A percentile compares a stretch with the other conserved stretches of the same genome.
Evolutionary conservation across 805 yeast genomes (phyloP).

Genomic region (Pichia insulana): DNA sequence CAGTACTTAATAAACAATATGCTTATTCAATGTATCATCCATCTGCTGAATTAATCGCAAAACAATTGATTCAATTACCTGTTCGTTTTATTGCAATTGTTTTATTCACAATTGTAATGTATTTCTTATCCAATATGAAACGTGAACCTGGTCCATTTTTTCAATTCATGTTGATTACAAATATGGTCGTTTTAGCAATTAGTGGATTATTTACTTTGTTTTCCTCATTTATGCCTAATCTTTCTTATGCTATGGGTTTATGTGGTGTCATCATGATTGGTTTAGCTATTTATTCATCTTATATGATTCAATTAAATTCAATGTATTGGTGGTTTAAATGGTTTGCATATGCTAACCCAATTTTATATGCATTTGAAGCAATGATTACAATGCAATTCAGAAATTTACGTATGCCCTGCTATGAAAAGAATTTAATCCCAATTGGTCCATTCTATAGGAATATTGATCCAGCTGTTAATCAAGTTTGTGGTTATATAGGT

Average conservation of each 20-base stretch:
- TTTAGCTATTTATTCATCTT: constrained; percentile 54
- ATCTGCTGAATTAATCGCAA: constrained; percentile 55
- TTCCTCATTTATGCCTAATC: constrained; percentile 40
- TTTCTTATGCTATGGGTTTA: constrained; percentile 51
- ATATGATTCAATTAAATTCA: constrained; percentile 47
- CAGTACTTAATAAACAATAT: constrained; percentile 56
- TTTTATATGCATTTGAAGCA: constrained; percentile 42
- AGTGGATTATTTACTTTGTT: constrained; percentile 44
- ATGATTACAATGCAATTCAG: constrained; percentile 51
- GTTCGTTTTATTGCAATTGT: constrained; percentile 42
- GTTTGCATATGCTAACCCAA: constrained; percentile 42
- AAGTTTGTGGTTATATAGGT: constrained; percentile 47
- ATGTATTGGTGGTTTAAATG: constrained; percentile 60
- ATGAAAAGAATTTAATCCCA: constrained; percentile 37
- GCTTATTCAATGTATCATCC: constrained; percentile 55
- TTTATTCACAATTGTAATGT: constrained; percentile 37
- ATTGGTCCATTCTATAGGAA: constrained; percentile 45
- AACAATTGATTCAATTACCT: constrained; percentile 49
- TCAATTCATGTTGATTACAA: constrained; percentile 36
- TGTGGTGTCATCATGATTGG: constrained; percentile 47
- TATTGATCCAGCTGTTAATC: constrained; percentile 27
- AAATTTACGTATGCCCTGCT: constrained; percentile 44
- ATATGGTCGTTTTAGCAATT: constrained; percentile 34
- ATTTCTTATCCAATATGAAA: constrained; percentile 46
- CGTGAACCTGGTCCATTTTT: constrained; percentile 49